Evolutionary conservation across 1,284 basidiomycete genomes (phyloP), one percentile per base, ranked within the genome.

Genomic region (Tilletia caries): DNA sequence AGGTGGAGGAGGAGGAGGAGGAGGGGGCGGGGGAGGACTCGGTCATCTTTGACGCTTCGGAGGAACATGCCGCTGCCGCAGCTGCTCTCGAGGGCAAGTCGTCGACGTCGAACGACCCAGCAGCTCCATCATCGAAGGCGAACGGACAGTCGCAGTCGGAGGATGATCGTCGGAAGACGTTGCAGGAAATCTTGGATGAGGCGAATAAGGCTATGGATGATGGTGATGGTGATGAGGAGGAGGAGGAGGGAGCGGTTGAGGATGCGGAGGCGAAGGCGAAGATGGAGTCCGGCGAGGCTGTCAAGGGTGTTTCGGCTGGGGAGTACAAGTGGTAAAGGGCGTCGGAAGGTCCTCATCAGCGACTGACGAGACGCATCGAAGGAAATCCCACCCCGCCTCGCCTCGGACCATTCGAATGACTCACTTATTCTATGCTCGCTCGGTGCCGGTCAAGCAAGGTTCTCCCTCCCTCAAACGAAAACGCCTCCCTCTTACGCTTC

Each of bases 131-230:
- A 41, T 18, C 29, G 2, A 54, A 23, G 5, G 58, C 58, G 29
- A 29, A 33, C 29, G 33, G 18, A 13, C n/a, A n/a, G n/a, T n/a
- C n/a, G n/a, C n/a, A n/a, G n/a, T n/a, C n/a, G 37, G 34, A 62
- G 32, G 34, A 62, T 27, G 33, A 62, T 25, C 58, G 58, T 15
- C 58, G 58, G 27, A 62, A 62, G 58, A 62, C 58, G 58, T 34
- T 62, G 58, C 58, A 62, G 32, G 58, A 62, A 29, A 62, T 62
- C 18, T 29, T 62, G 29, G 58, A 62, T 29, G 58, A 62, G 58
- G 58, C 58, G 12, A 62, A 62, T 29, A 33, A 23, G 58, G 58
- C 58, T 20, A 62, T 62, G 32, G 58, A 62, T 18, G 29, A 62
- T 25, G 48, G 20, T 25, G 48, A 25, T 8, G 48, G 8, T n/a